These are phyloP conservation scores for Puccinia polysora DNA, from an alignment of 1,284 basidiomycete genomes.

Conservation along the genomic window DNA sequence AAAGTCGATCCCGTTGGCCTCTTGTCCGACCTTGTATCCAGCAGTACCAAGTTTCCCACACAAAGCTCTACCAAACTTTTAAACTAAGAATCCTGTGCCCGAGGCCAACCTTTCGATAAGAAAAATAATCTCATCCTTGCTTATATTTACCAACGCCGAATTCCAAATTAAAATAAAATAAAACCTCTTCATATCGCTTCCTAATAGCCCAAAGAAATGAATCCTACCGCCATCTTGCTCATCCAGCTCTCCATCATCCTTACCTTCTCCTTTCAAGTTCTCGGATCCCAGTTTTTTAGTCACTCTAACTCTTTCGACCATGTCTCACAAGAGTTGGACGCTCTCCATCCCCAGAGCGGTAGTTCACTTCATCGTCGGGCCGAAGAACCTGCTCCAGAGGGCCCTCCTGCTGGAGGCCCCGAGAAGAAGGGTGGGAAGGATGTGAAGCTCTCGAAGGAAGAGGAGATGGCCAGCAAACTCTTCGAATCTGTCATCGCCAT, in stretches of 20 bases:
- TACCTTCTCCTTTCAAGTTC: constrained; percentile 12
- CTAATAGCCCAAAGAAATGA: no score
- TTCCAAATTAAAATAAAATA: no score
- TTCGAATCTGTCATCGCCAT: constrained; percentile 14
- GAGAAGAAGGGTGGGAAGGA: background rate
- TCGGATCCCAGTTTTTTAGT: background rate
- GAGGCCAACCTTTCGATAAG: background rate
- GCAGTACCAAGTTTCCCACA: no score
- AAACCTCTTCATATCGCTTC: no score
- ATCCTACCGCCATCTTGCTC: constrained; percentile 4
- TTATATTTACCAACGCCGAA: background rate
- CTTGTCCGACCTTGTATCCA: no score
- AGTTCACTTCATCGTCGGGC: constrained; percentile 12
- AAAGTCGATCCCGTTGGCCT: no score
- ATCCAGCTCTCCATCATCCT: constrained; percentile 12
- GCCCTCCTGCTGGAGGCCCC: background rate
- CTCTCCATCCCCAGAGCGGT: background rate
- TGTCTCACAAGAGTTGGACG: background rate
- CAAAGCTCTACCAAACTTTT: no score
- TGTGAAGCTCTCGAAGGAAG: background rate
- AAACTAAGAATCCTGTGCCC: no score
- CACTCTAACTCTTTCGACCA: background rate
- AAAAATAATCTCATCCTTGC: background rate
- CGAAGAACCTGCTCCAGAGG: background rate
- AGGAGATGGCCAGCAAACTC: constrained; percentile 1